Conservation (phyloP, 208 protist species). For the Trypanosomatidae sp. region DNA sequence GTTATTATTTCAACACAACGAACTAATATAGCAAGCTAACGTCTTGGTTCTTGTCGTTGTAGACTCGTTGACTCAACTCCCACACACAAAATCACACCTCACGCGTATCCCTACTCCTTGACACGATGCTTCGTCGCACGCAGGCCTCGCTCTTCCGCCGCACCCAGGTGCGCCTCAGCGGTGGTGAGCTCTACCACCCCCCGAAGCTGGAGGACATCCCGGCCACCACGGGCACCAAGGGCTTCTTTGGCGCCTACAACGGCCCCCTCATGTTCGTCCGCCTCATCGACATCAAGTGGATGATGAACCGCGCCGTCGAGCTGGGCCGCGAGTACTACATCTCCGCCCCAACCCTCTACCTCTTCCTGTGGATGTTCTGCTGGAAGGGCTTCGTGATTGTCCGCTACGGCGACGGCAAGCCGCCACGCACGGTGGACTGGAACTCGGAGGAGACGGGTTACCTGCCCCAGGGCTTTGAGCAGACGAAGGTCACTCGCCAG, state of each 20-base stretch:
- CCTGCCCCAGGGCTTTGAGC: conserved; percentile 72
- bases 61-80: too few species aligned
- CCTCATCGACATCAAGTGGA: conserved; percentile 89
- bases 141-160: conserved; percentile 63
- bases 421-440: conserved; percentile 86
- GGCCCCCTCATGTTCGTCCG: conserved; percentile 53
- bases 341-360: conserved; percentile 72
- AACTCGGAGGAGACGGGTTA: conserved; percentile 87
- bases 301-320: conserved; percentile 89
- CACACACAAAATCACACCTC: too few species aligned
- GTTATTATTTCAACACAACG: too few species aligned
- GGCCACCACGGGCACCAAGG: conserved; percentile 46
- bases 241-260: conserved; percentile 84
- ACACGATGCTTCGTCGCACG: conserved; percentile 80
- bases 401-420: conserved; percentile 82
- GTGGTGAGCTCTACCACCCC: conserved; percentile 83
- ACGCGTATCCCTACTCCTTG: too few species aligned
- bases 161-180: conserved; percentile 67
- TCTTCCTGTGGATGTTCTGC: conserved; percentile 86
- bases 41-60: too few species aligned
- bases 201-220: conserved; percentile 82
- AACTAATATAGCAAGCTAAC: too few species aligned
- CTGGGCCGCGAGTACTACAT: conserved; percentile 89
- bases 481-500: conserved; percentile 56
- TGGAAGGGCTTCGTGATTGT: conserved; percentile 78